Evolutionary conservation across 2,329 filamentous ascomycete species (phyloP), one percentile per base, ranked within the genome.

Genomic region (Thielaviopsis cerberus): DNA sequence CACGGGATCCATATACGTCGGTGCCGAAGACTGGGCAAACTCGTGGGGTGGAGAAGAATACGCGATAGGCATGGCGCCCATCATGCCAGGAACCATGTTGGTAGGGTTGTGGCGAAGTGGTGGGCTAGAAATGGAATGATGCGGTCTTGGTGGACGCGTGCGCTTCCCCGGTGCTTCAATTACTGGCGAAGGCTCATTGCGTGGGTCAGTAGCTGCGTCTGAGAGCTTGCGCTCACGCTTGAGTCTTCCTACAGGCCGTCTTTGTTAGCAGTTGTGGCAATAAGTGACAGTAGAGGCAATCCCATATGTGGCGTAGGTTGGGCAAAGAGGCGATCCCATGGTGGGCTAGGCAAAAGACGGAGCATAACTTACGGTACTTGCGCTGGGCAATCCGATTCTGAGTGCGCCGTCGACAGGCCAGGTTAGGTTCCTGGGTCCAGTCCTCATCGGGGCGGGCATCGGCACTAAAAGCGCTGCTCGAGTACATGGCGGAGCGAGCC

Each of bases 371-470:
- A 94, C 89, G 89, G 75, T 96, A 96, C 76, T 95, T 95, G 67
- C 90, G 85, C 41, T 97, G 91, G 64, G 91, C 91, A 77, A 97
- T 96, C 65, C 91, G 83, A 74, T 97, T 97, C 73, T 97, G 90
- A 74, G 96, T 95, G 68, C 90, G 81, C 66, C 90, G 79, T 67
- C 92, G 83, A 74, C 97, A 91, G 55, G 90, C 91, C 61, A 97
- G 83, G 71, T 97, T 91, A 59, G 91, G 94, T 69, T 97, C 95
- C 81, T 96, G 94, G 68, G 91, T 96, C 91, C 91, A 97, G 74
- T 97, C 91, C 74, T 97, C 91, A 68, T 96, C 90, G 58, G 91
- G 87, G 70, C 94, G 94, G 65, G 90, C 91, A 63, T 88, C 94
- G 66, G 85, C 86, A 73, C 88, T 94, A 76, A 94, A 95, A 65